Evolutionary conservation across 345 rosid genomes (phyloP), one percentile per base, ranked within the genome.

Genomic region (Raphanus raphanistrum): DNA sequence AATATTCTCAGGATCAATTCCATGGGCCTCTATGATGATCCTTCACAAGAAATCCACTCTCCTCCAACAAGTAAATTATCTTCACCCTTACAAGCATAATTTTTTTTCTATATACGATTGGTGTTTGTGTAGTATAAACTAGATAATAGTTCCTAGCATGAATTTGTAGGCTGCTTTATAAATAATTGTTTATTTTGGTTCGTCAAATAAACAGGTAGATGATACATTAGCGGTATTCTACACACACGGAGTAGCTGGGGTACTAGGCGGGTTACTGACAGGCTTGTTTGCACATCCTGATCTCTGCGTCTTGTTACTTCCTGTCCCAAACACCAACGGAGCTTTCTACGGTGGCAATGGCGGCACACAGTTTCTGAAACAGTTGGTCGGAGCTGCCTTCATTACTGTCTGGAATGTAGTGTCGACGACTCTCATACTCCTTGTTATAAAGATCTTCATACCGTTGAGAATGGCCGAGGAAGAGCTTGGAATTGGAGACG

Each of bases 11-110:
- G 98, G 98, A 28, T 87, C 97, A 76, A 71, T 85, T 76, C 98
- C 97, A 8, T 94, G 98, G 98, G 93, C 89, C 31, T 84, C 98
- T 43, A 92, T 94, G 98, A 94, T 94, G 98, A 84, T 92, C 3
- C 79, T 94, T 60, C 98, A 94, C 85, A 94, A 94, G 68, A 90
- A 84, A 76, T 86, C 81, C 3, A 15, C 80, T 55, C 82, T 87
- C 55, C 87, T 94, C 10, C 98, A 94, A 68, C 55, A 87, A 92
- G 98, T 85, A 76, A 4, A 60, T 65, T 11, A 48, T 62, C 43
- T 43, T 71, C 57, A 54, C 13, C 33, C 75, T 35, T 52, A 41
- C 0, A 38, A 9, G 45, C 9, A 0, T 0, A 16, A 29, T 5
- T 32, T 15, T 48, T 45, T n/a, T 45, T 13, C 12, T 45, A 1